phyloP scores from a whole-genome alignment of 1,139 yeast genomes.

The Blastobotrys proliferans region DNA sequence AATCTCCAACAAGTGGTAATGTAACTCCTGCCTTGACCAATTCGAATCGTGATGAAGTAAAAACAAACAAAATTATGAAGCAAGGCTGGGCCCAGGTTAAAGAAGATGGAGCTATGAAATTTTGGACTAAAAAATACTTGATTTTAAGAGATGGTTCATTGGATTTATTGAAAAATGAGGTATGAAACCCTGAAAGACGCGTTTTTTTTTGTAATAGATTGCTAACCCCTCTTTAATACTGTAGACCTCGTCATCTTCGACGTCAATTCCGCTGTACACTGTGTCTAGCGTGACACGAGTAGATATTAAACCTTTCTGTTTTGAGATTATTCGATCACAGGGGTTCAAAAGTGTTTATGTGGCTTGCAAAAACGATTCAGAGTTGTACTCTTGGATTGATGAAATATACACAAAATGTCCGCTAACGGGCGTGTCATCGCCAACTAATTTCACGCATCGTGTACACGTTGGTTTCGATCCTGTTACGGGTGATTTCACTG shows the following conservation, averaged over 20 bases:
- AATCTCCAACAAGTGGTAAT: neutral
- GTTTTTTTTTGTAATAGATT: neutral
- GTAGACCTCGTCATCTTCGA: constrained; percentile 26
- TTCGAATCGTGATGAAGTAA: constrained; percentile 15
- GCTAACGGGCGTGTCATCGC: constrained; percentile 56
- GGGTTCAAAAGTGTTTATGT: constrained; percentile 63
- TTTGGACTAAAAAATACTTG: constrained; percentile 88
- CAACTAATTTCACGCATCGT: constrained; percentile 43
- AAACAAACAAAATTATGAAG: constrained; percentile 20
- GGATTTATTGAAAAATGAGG: constrained; percentile 71
- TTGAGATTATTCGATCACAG: constrained; percentile 66
- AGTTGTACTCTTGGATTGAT: constrained; percentile 87
- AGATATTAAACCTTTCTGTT: constrained; percentile 65
- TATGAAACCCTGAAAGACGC: constrained; percentile 13
- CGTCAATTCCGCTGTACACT: constrained; percentile 52
- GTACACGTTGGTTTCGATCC: constrained; percentile 48
- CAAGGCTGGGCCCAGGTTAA: constrained; percentile 89
- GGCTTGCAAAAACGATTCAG: constrained; percentile 73
- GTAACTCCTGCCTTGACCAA: constrained; percentile 9
- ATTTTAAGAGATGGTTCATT: constrained; percentile 71
- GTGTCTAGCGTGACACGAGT: constrained; percentile 56
- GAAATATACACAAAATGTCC: constrained; percentile 87
- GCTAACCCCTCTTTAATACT: too few relatives aligned
- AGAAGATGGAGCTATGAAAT: constrained; percentile 75
- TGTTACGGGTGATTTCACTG: constrained; percentile 43